Base-by-base conservation (phyloP, 1,139 yeast species). In the Diutina pseudorugosa region DNA sequence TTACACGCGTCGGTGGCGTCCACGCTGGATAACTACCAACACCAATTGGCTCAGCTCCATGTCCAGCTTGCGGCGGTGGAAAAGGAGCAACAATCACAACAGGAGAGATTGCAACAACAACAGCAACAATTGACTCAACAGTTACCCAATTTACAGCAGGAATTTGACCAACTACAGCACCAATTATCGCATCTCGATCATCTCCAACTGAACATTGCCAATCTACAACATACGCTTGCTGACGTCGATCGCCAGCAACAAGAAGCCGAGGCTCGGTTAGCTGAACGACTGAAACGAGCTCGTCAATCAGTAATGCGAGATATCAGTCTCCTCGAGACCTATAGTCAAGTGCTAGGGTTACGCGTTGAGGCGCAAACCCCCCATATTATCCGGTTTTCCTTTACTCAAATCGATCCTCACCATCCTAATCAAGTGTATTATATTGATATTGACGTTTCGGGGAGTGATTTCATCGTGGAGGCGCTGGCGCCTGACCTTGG, bases 401-500 rank as follows among this genome's bases (percentile, higher is more conserved):
- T 45, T 16, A 18, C 23, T 5, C 16, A 45, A 1, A 45, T 45
- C 11, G 49, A 45, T 11, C 40, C 49, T 8, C 20, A 16, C 7
- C n/a, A 25, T 16, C 19, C 20, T 1, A 18, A 45, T 11, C 5
- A n/a, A n/a, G 23, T 9, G 40, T 45, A n/a, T 18, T 23, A n/a
- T 23, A 33, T 45, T 2, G 49, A 27, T 25, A 27, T 45, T 5
- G 49, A 45, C n/a, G 23, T 45, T 1, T 12, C 36, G 2, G 49
- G 40, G 2, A 12, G n/a, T 12, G 41, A 45, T 9, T 45, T 27
- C 21, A 11, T 25, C 21, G 49, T 45, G 36, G 41, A 27, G 36
- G 49, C 40, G 49, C 49, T 45, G 49, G 49, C 36, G 40, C 49
- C 49, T 0, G 49, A 45, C 19, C 27, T 45, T 12, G 49, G 41